Evolutionary conservation across 176 grass and related monocot genomes (phyloP).

Genomic region (Bothriochloa decipiens): DNA sequence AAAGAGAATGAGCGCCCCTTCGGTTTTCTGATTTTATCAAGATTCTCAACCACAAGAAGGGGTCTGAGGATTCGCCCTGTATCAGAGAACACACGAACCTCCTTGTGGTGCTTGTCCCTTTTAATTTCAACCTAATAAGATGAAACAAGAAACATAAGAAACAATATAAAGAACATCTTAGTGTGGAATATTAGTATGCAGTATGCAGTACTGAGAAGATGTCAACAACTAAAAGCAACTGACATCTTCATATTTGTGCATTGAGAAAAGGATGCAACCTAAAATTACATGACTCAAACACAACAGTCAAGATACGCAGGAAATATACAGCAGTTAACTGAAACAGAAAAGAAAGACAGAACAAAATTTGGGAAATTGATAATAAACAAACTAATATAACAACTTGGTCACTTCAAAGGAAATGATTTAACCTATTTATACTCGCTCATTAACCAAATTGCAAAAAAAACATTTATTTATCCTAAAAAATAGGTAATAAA

Average conservation of each 20-base stretch:
- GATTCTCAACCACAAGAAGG: slow-evolving; percentile 89
- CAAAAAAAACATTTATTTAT: slow-evolving; percentile 7
- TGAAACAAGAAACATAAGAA: slow-evolving; percentile 11
- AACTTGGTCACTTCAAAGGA: slow-evolving; percentile 31
- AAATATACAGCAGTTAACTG: background rate
- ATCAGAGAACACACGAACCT: slow-evolving; percentile 93
- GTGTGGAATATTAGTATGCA: slow-evolving; percentile 18
- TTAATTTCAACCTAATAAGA: slow-evolving; percentile 92
- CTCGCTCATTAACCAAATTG: background rate
- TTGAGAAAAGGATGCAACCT: background rate
- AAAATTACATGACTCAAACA: slow-evolving; percentile 29
- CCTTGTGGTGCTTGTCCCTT: slow-evolving; percentile 77
- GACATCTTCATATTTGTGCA: slow-evolving; percentile 10
- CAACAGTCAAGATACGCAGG: background rate
- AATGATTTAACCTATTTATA: background rate
- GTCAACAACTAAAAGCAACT: slow-evolving; percentile 3
- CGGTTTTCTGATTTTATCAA: slow-evolving; percentile 73
- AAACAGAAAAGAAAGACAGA: background rate
- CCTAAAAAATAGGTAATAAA: slow-evolving; percentile 20
- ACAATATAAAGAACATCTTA: slow-evolving; percentile 1
- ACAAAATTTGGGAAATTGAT: background rate
- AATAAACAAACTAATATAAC: background rate
- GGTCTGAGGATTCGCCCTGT: slow-evolving; percentile 83
- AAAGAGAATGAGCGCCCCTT: slow-evolving; percentile 69
- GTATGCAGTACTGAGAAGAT: background rate